Evolutionary conservation across 305 asterid genomes (phyloP).

Genomic region (Rubia tinctorum): DNA sequence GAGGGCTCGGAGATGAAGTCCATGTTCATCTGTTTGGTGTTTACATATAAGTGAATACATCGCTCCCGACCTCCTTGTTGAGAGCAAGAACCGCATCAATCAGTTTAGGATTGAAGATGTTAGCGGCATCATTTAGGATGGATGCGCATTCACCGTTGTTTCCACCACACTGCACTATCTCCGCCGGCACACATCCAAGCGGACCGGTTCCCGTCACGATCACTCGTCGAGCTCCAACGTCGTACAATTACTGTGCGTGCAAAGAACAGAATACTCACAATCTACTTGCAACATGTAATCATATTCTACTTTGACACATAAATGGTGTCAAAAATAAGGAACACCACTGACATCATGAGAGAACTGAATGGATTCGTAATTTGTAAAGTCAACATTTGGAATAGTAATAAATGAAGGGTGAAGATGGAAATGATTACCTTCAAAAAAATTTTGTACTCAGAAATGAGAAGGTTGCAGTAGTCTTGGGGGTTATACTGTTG

Average conservation of each 20-base stretch:
- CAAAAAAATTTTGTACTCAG: constrained; percentile 32
- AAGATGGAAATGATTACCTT: constrained; percentile 14
- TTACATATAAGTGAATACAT: constrained; percentile 35
- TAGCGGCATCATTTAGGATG: constrained; percentile 31
- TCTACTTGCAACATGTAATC: no score
- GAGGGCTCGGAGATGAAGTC: constrained; percentile 32
- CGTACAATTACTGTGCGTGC: constrained; percentile 28
- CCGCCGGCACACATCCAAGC: constrained; percentile 48
- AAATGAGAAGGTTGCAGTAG: constrained; percentile 23
- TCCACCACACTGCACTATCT: constrained; percentile 35
- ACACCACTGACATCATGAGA: neutral
- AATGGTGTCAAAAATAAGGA: neutral
- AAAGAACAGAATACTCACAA: neutral
- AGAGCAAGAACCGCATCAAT: constrained; percentile 22
- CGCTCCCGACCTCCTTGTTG: constrained; percentile 24
- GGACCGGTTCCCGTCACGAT: constrained; percentile 55
- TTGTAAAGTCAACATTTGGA: neutral
- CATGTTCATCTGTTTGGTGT: constrained; percentile 28
- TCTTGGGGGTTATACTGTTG: constrained; percentile 26
- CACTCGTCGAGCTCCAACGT: constrained; percentile 36
- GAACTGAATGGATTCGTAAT: neutral
- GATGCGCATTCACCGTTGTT: constrained; percentile 34
- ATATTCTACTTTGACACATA: no score
- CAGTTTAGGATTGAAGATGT: constrained; percentile 37
- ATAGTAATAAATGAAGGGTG: neutral